Conservation (phyloP, 768 basidiomycete genomes). For the Hemileccinum rubropunctum region DNA sequence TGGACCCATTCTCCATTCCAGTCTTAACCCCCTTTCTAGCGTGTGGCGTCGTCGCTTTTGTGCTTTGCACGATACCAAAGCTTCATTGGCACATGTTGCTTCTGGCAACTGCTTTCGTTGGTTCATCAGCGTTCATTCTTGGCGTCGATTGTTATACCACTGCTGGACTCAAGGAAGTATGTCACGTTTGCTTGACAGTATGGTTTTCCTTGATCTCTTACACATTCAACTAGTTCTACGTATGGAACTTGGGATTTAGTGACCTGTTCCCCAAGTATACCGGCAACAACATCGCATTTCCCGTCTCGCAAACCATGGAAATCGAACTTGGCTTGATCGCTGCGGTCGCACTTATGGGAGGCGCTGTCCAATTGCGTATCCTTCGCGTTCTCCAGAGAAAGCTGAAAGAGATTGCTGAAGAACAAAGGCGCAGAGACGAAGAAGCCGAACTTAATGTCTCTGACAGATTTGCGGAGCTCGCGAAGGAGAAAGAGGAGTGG, state of each 20-base stretch:
- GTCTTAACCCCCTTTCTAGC: constrained; percentile 38
- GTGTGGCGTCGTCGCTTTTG: constrained; percentile 74
- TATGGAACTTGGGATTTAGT: constrained; percentile 91
- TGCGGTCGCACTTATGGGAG: constrained; percentile 81
- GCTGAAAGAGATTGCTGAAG: constrained; percentile 74
- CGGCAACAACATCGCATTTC: constrained; percentile 66
- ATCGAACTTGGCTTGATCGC: constrained; percentile 90
- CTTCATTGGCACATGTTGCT: constrained; percentile 87
- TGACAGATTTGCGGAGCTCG: constrained; percentile 59
- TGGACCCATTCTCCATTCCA: constrained; percentile 17
- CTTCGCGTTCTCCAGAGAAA: constrained; percentile 77
- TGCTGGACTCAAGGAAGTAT: constrained; percentile 89
- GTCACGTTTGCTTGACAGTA: constrained; percentile 4
- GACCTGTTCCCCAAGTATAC: constrained; percentile 76
- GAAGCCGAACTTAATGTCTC: constrained; percentile 77
- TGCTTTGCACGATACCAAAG: constrained; percentile 80
- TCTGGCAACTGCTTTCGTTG: constrained; percentile 84
- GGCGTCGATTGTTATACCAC: constrained; percentile 94
- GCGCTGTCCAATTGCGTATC: constrained; percentile 87
- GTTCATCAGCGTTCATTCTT: constrained; percentile 85
- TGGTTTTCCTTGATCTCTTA: constrained; percentile 6
- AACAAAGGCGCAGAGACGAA: constrained; percentile 67
- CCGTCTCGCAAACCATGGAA: constrained; percentile 86
- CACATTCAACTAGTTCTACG: constrained; percentile 67
- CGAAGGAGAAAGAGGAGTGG: constrained; percentile 79